Base-by-base conservation (phyloP, 371 early-diverging fungal genomes). In the Syncephalastrum contaminatum region DNA sequence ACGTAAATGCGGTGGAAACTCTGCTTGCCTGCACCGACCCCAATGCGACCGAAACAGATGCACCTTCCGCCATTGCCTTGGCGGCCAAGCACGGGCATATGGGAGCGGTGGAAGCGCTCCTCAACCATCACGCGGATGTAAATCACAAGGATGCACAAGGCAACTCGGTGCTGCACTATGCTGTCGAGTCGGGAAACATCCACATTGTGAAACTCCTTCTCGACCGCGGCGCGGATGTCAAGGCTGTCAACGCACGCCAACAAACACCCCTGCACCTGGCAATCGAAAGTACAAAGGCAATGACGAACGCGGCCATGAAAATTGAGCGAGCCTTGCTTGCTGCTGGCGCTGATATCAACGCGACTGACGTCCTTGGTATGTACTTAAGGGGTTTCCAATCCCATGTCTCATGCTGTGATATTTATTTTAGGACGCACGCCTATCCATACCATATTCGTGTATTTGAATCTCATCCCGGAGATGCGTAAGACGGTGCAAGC, bases 251-350 rank as follows among this genome's bases (percentile, higher is more conserved):
- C 42, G 47, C 59, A 21, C 60, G 64, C 40, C 43, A 55, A 8
- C 74, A 68, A 42, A 78, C 81, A 1, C 73, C 87, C 12, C 67
- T 87, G 4, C 87, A 87, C 59, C 50, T 75, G 30, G 81, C 87
- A 0, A 60, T 84, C 13, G 68, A 81, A 27, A 20, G 46, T 3
- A 69, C 82, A 16, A 83, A 80, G 53, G 52, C 40, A 2, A 82
- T 83, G 48, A 70, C 70, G 1, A 81, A 87, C 58, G 73, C 74
- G 16, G 75, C 83, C 3, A 60, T 84, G n/a, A 60, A 70, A 12
- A 63, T 79, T 39, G 87, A 87, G 56, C 67, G 72, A 13, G 48
- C 72, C 2, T 66, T 87, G 5, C 43, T 77, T 1, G 52, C 77
- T 7, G 36, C 40, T 19, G 82, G 81, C 16, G 82, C 85, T 2